Evolutionary conservation across 352 stramenopile genomes (phyloP).

Genomic region (Phytophthora fragariaefolia): DNA sequence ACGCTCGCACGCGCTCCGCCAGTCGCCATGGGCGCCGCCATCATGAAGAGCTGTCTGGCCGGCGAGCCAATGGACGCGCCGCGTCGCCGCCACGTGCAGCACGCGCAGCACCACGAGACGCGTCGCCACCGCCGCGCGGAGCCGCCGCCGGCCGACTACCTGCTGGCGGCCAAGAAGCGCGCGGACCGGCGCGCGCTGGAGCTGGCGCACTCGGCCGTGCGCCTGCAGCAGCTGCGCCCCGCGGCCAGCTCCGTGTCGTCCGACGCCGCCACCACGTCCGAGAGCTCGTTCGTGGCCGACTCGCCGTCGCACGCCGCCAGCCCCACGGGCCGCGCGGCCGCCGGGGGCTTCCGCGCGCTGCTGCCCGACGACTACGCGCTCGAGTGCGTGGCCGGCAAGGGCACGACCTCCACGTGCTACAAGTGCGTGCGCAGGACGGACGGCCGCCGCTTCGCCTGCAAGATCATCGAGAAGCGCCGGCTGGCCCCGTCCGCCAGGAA

Average conservation of each 20-base stretch:
- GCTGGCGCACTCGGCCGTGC: conserved; percentile 35
- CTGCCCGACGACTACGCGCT: conserved; percentile 57
- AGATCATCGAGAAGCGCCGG: conserved; percentile 79
- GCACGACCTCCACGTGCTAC: conserved; percentile 80
- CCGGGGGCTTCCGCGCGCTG: conserved; percentile 42
- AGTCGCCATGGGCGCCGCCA: conserved; percentile 42
- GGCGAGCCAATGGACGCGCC: conserved; percentile 32
- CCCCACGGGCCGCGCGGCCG: conserved; percentile 22
- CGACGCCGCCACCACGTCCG: conserved; percentile 48
- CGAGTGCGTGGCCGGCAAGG: conserved; percentile 66
- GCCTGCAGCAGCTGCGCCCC: conserved; percentile 34
- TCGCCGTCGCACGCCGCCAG: conserved; percentile 34
- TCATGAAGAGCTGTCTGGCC: conserved; percentile 51
- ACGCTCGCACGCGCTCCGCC: no score
- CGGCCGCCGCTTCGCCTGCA: conserved; percentile 66
- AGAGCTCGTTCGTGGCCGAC: conserved; percentile 56
- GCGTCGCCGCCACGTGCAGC: conserved; percentile 32
- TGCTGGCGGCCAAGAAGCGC: conserved; percentile 23
- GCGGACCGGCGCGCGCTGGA: conserved; percentile 20
- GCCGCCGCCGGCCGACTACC: conserved; percentile 22
- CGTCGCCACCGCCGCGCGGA: conserved; percentile 6
- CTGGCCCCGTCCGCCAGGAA: conserved; percentile 56
- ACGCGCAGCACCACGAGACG: neutral
- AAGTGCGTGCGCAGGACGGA: conserved; percentile 56
- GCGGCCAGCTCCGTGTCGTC: conserved; percentile 34